Conservation (phyloP, 2,329 filamentous ascomycete species). For the Neonectria magnoliae region DNA sequence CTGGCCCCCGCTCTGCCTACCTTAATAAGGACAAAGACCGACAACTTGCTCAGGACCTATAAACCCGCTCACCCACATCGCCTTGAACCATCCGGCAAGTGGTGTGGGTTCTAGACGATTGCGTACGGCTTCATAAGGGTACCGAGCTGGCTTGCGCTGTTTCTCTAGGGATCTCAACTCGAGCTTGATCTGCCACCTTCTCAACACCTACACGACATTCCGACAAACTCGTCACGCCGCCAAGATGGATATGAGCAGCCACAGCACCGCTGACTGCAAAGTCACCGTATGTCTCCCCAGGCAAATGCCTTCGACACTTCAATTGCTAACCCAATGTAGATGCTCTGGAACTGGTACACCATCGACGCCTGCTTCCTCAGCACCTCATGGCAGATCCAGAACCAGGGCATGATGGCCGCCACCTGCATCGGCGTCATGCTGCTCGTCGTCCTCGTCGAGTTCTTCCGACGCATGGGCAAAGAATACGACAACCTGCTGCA, state of each 20-base stretch:
- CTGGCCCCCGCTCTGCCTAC: conserved; percentile 10
- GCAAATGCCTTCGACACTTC: not conserved
- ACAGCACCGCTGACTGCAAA: conserved; percentile 43
- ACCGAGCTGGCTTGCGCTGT: not conserved
- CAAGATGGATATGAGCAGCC: conserved; percentile 39
- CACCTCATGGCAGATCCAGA: conserved; percentile 75
- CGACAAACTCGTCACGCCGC: not conserved
- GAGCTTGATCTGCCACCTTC: not conserved
- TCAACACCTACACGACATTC: not conserved
- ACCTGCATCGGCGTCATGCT: conserved; percentile 80
- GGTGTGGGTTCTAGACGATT: not conserved
- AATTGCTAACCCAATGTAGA: conserved; percentile 55
- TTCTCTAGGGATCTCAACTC: not conserved
- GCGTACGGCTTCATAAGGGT: not conserved
- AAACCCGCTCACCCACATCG: conserved; percentile 17
- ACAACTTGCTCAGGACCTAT: conserved; percentile 17
- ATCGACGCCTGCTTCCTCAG: conserved; percentile 79
- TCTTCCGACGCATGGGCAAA: conserved; percentile 73
- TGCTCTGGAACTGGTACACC: conserved; percentile 83
- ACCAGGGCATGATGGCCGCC: conserved; percentile 77
- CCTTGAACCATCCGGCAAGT: conserved; percentile 2
- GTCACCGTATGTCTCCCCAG: conserved; percentile 39
- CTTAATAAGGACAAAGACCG: conserved; percentile 9
- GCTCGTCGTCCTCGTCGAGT: conserved; percentile 76
- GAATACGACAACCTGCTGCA: conserved; percentile 77